phyloP scores from a whole-genome alignment of 305 asterid species.

The Lippia alba region DNA sequence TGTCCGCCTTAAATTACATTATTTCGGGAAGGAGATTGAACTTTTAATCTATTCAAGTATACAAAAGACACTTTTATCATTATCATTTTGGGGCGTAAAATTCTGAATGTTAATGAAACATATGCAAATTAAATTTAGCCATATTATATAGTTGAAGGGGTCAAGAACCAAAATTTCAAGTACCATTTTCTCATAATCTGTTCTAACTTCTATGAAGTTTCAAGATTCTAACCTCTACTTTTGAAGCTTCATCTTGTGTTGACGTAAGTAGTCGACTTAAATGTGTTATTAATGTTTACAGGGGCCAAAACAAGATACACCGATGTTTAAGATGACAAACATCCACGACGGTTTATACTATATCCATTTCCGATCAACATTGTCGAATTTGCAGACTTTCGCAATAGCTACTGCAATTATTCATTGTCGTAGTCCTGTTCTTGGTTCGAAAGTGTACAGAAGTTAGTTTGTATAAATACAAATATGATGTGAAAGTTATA shows the following conservation, averaged over 20 bases:
- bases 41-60: too few relatives aligned
- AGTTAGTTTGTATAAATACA: slow-evolving; percentile 33
- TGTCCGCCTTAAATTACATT: background rate
- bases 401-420: slow-evolving; percentile 72
- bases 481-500: background rate
- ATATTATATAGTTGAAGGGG: too few relatives aligned
- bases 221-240: background rate
- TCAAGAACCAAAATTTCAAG: background rate
- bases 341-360: slow-evolving; percentile 62
- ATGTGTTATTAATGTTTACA: slow-evolving; percentile 31
- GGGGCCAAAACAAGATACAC: slow-evolving; percentile 65
- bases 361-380: slow-evolving; percentile 60
- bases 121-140: too few relatives aligned
- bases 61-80: too few relatives aligned
- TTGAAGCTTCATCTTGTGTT: background rate
- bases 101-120: too few relatives aligned
- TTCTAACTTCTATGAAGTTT: background rate
- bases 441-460: slow-evolving; percentile 55
- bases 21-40: too few relatives aligned
- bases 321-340: slow-evolving; percentile 69
- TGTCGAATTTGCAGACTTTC: slow-evolving; percentile 70
- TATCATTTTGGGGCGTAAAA: too few relatives aligned
- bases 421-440: slow-evolving; percentile 59
- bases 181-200: background rate
- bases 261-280: background rate